These are phyloP conservation scores for Scheffersomyces segobiensis DNA, from an alignment of 1,139 yeast species.

Conservation along the genomic window DNA sequence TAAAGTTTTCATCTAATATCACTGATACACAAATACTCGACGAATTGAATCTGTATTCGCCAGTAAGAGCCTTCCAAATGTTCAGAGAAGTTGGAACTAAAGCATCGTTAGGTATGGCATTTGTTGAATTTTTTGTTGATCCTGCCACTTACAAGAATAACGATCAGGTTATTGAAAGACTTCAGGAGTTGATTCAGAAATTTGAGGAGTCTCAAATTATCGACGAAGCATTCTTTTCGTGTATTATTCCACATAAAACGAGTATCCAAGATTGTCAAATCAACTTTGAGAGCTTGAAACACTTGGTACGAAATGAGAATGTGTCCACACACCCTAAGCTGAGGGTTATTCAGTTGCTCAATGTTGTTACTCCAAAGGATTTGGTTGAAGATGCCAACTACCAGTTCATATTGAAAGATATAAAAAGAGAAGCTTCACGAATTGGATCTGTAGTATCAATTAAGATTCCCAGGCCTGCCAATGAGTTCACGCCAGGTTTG, in stretches of 20 bases:
- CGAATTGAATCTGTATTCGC: slow-evolving; percentile 22
- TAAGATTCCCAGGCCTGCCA: slow-evolving; percentile 67
- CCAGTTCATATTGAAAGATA: slow-evolving; percentile 53
- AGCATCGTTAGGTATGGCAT: slow-evolving; percentile 40
- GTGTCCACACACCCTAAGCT: slow-evolving; percentile 44
- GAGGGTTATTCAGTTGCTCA: slow-evolving; percentile 63
- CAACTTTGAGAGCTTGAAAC: slow-evolving; percentile 31
- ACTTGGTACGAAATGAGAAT: slow-evolving; percentile 36
- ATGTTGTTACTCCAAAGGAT: slow-evolving; percentile 66
- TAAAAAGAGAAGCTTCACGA: slow-evolving; percentile 50
- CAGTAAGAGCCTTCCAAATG: slow-evolving; percentile 29
- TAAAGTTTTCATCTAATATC: slow-evolving; percentile 24
- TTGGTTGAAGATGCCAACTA: slow-evolving; percentile 52
- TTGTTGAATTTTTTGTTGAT: slow-evolving; percentile 34
- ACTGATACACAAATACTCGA: slow-evolving; percentile 29
- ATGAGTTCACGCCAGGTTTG: slow-evolving; percentile 46
- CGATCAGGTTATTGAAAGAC: slow-evolving; percentile 12
- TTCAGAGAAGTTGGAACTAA: slow-evolving; percentile 40
- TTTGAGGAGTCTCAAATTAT: slow-evolving; percentile 18
- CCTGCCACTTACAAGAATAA: slow-evolving; percentile 9
- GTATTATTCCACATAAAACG: slow-evolving; percentile 29
- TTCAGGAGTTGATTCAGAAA: slow-evolving; percentile 16
- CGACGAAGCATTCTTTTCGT: slow-evolving; percentile 32
- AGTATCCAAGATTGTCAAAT: slow-evolving; percentile 39
- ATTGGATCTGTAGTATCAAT: slow-evolving; percentile 57